Percentiles rank a stretch among this genome's conserved stretches.
phyloP scores from a whole-genome alignment of 768 basidiomycete genomes.

The Stropharia rugosoannulata region DNA sequence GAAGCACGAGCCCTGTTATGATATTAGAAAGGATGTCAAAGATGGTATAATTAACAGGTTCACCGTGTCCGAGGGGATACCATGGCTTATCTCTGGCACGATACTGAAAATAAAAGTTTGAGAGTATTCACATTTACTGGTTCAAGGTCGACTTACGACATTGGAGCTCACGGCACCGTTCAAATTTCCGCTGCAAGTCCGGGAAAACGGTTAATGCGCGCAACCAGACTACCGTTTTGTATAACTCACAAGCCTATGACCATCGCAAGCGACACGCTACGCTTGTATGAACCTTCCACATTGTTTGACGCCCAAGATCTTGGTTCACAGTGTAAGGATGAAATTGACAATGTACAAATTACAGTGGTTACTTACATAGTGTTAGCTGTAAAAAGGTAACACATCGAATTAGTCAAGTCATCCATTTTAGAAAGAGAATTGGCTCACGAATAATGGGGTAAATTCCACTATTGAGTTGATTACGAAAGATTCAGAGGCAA shows the following conservation, averaged over 20 bases:
- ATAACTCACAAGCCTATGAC: slow-evolving; percentile 55
- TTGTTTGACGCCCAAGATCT: slow-evolving; percentile 68
- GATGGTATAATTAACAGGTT: background rate
- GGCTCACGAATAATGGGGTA: slow-evolving; percentile 69
- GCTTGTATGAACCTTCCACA: slow-evolving; percentile 75
- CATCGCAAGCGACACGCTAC: slow-evolving; percentile 70
- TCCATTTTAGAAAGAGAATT: background rate
- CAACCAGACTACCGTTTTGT: background rate
- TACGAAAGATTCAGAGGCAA: background rate
- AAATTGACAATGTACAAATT: background rate
- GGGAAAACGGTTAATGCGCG: background rate
- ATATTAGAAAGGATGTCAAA: background rate
- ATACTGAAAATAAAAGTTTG: slow-evolving; percentile 39
- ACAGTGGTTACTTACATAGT: slow-evolving; percentile 44
- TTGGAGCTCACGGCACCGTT: slow-evolving; percentile 80
- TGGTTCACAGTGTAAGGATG: background rate
- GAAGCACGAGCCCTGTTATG: slow-evolving; percentile 57
- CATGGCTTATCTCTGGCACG: slow-evolving; percentile 65
- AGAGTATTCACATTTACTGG: background rate
- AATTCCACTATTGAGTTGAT: slow-evolving; percentile 51
- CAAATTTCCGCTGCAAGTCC: slow-evolving; percentile 54
- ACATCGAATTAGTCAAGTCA: background rate
- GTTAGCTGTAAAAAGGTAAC: slow-evolving; percentile 42
- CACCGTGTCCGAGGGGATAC: slow-evolving; percentile 47
- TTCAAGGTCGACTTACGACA: slow-evolving; percentile 47